Conservation (phyloP, 805 yeast species). For the Spathaspora girioi region DNA sequence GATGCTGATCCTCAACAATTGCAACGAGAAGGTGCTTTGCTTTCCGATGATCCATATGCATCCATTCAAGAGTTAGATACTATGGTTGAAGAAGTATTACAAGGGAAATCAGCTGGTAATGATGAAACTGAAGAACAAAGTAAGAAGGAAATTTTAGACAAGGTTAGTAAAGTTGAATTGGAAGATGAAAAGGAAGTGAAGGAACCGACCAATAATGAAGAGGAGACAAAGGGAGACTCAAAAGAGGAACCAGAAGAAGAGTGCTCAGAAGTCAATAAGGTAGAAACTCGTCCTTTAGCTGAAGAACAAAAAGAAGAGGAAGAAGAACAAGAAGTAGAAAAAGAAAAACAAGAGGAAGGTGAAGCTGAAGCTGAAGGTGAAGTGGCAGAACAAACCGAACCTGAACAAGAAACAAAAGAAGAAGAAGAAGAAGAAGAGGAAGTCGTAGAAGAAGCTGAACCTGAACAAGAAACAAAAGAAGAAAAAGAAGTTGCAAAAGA, state of each 20-base stretch:
- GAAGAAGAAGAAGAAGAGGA: background rate
- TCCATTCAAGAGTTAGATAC: constrained; percentile 47
- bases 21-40: constrained; percentile 54
- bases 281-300: background rate
- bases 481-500: constrained; percentile 7
- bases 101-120: background rate
- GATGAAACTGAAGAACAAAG: background rate
- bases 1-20: constrained; percentile 36
- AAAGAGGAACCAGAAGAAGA: background rate
- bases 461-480: background rate
- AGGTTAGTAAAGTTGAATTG: background rate
- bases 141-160: constrained; percentile 1
- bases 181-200: background rate
- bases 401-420: background rate
- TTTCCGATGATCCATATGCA: constrained; percentile 47
- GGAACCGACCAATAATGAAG: background rate
- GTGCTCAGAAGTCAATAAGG: background rate
- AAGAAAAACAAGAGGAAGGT: background rate
- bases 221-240: background rate
- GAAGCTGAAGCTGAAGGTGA: background rate
- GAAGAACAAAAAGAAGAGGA: background rate
- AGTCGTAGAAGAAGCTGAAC: constrained; percentile 2
- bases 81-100: constrained; percentile 45
- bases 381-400: background rate
- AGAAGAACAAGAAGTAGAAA: background rate